These are phyloP conservation scores for Xylariaceae sp. DNA, from an alignment of 2,329 filamentous ascomycete genomes.

Conservation along the genomic window DNA sequence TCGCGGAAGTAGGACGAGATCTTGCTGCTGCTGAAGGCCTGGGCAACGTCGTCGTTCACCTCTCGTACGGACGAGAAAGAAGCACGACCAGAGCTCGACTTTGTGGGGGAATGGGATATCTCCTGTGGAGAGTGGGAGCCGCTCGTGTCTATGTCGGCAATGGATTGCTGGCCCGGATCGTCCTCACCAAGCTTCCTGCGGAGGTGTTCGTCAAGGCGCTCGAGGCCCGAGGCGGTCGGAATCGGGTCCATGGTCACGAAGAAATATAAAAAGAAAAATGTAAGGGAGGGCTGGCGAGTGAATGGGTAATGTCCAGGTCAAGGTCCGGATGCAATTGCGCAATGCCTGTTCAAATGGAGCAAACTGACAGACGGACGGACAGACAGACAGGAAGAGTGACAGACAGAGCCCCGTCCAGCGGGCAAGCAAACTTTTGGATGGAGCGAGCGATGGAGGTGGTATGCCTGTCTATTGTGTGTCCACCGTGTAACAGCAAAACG, in stretches of 20 bases:
- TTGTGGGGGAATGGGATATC: constrained; percentile 28
- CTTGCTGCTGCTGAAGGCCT: constrained; percentile 60
- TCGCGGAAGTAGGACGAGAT: constrained; percentile 51
- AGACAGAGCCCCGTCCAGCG: not conserved
- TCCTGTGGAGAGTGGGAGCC: constrained; percentile 10
- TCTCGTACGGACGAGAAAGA: constrained; percentile 60
- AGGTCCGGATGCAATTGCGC: constrained; percentile 26
- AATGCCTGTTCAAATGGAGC: constrained; percentile 11
- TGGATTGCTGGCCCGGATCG: constrained; percentile 14
- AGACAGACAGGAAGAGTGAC: constrained; percentile 1
- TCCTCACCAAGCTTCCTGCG: constrained; percentile 15
- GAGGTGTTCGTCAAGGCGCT: constrained; percentile 10
- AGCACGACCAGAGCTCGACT: constrained; percentile 37
- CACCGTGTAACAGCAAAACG: constrained; percentile 17
- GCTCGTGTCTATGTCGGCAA: constrained; percentile 25
- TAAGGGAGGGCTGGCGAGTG: too few relatives aligned
- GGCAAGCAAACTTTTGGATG: constrained; percentile 10
- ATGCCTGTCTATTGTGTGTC: constrained; percentile 1
- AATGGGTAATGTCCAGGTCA: too few relatives aligned
- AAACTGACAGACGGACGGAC: constrained; percentile 10
- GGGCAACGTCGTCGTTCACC: constrained; percentile 52
- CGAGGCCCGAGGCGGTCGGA: constrained; percentile 12
- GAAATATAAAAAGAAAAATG: constrained; percentile 1
- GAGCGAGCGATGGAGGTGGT: constrained; percentile 1
- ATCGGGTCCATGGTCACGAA: constrained; percentile 15